A percentile compares a stretch with the other conserved stretches of the same genome.
Conservation (phyloP, 768 basidiomycete genomes). For the Exidia glandulosa region DNA sequence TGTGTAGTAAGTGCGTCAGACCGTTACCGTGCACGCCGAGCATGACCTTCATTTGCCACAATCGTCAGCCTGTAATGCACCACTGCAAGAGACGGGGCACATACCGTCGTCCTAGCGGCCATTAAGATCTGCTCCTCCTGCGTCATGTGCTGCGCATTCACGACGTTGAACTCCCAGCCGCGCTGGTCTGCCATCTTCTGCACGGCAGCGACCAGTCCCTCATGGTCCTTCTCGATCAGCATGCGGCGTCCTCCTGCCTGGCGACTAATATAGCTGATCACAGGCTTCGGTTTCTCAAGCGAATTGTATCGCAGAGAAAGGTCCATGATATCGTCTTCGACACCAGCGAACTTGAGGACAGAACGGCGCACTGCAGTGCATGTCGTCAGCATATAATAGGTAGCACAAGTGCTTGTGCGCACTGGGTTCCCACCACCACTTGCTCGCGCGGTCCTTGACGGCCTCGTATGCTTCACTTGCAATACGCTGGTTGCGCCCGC, state of each 20-base stretch:
- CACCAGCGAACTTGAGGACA: conserved; percentile 59
- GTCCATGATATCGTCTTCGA: conserved; percentile 21
- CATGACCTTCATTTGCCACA: conserved; percentile 36
- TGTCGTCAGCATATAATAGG: background rate
- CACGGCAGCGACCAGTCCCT: conserved; percentile 13
- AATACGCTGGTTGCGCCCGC: conserved; percentile 54
- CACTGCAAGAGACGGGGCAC: conserved; percentile 14
- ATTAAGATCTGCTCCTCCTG: conserved; percentile 67
- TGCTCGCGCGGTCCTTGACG: conserved; percentile 24
- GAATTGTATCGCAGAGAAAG: conserved; percentile 11
- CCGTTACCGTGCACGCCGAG: conserved; percentile 74
- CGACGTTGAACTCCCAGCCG: conserved; percentile 49
- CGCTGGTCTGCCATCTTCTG: conserved; percentile 14
- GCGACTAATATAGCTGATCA: conserved; percentile 65
- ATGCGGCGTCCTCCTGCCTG: conserved; percentile 44
- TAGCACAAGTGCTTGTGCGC: conserved; percentile 1
- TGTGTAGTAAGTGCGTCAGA: conserved; percentile 74
- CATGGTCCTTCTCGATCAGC: conserved; percentile 31
- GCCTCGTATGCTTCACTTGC: conserved; percentile 57
- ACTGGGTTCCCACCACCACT: conserved; percentile 9
- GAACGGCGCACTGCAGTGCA: conserved; percentile 39
- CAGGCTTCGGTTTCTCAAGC: conserved; percentile 27
- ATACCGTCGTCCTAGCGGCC: conserved; percentile 58
- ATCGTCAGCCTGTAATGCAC: background rate
- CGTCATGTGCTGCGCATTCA: conserved; percentile 52